Conservation (phyloP, 108 stramenopile species). For the Nannochloropsis salina region DNA sequence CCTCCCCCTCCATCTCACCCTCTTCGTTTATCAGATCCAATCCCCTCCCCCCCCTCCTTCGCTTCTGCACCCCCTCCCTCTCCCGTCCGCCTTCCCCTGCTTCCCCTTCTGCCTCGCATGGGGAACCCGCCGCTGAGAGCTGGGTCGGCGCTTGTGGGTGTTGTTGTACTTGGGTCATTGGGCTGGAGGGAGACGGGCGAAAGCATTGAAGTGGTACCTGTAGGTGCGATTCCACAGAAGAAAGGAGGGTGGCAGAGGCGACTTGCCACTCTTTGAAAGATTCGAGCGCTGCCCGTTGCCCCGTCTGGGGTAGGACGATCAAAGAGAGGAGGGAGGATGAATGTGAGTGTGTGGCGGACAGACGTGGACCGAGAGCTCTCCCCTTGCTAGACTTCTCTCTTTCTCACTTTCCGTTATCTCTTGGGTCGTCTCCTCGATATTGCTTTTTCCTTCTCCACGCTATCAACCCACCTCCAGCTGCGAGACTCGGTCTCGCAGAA, state of each 20-base stretch:
- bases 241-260: background rate
- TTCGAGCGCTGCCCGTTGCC: background rate
- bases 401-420: background rate
- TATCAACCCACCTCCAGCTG: background rate
- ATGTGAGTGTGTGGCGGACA: background rate
- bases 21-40: background rate
- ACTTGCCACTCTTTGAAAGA: background rate
- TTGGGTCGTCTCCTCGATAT: background rate
- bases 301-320: background rate
- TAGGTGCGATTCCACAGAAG: background rate
- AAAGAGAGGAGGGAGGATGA: background rate
- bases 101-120: background rate
- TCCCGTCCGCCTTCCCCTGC: background rate
- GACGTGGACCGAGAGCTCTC: too few relatives aligned
- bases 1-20: conserved; percentile 3
- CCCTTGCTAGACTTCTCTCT: too few relatives aligned
- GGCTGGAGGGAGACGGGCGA: background rate
- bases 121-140: background rate
- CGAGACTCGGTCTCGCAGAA: background rate
- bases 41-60: background rate
- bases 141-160: background rate
- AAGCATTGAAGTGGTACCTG: background rate
- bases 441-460: background rate
- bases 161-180: background rate
- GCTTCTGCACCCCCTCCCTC: background rate